A percentile compares a stretch with the other conserved stretches of the same genome.
phyloP scores from a whole-genome alignment of 768 basidiomycete species.

The Dendrothele bispora region DNA sequence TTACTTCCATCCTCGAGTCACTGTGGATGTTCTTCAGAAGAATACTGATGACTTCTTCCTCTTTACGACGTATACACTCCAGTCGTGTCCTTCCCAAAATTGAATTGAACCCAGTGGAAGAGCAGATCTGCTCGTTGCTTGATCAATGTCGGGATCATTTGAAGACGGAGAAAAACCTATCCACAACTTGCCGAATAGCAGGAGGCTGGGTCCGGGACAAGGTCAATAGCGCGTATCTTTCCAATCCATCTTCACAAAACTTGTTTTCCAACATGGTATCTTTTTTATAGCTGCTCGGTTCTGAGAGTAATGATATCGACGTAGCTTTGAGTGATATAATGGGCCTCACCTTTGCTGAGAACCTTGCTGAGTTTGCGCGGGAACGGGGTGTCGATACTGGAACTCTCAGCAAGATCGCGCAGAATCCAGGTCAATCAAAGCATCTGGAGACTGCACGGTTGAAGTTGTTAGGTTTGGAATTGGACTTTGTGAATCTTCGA shows the following conservation, averaged over 20 bases:
- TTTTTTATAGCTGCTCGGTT: conserved; percentile 66
- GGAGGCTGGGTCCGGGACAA: conserved; percentile 99
- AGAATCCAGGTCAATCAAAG: conserved; percentile 96
- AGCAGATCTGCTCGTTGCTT: conserved; percentile 70
- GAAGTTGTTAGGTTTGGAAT: conserved; percentile 72
- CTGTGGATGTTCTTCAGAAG: too few relatives aligned
- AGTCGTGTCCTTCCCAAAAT: conserved; percentile 35
- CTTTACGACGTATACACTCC: neutral
- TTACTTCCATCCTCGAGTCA: too few relatives aligned
- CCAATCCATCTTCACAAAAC: conserved; percentile 4
- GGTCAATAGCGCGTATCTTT: conserved; percentile 41
- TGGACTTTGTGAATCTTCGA: conserved; percentile 93
- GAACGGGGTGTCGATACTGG: conserved; percentile 53
- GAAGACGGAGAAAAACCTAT: conserved; percentile 48
- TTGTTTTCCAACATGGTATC: conserved; percentile 4
- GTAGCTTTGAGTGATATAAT: conserved; percentile 88
- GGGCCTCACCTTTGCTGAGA: conserved; percentile 84
- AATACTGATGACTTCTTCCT: too few relatives aligned
- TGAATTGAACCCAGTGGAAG: conserved; percentile 66
- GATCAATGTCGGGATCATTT: conserved; percentile 71
- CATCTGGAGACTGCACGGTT: conserved; percentile 95
- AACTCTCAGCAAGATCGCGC: conserved; percentile 78
- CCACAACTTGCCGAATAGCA: conserved; percentile 82
- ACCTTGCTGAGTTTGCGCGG: conserved; percentile 63
- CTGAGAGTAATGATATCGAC: conserved; percentile 89